These are phyloP conservation scores for Hirsutella minnesotensis DNA, from an alignment of 2,329 filamentous ascomycete genomes.

Conservation along the genomic window DNA sequence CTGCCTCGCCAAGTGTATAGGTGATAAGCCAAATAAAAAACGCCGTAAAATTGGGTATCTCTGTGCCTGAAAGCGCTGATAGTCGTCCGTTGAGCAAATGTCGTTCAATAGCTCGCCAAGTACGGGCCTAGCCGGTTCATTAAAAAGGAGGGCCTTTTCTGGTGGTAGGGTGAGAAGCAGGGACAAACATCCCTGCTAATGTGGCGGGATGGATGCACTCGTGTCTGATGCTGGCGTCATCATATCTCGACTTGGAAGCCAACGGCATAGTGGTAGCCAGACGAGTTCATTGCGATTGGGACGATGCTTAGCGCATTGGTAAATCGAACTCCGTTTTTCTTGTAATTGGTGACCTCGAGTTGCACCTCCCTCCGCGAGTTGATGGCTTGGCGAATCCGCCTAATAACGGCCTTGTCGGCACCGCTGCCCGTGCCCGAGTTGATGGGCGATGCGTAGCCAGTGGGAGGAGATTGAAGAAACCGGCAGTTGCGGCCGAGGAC, in stretches of 20 bases:
- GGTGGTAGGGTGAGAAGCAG: too few species aligned
- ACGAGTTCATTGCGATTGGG: constrained; percentile 57
- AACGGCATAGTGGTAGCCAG: constrained; percentile 59
- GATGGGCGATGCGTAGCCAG: constrained; percentile 13
- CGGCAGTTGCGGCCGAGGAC: constrained; percentile 73
- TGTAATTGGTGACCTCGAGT: constrained; percentile 60
- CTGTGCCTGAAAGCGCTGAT: constrained; percentile 1
- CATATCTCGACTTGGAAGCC: constrained; percentile 67
- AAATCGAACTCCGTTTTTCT: constrained; percentile 67
- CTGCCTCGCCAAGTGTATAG: neutral
- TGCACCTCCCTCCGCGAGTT: constrained; percentile 33
- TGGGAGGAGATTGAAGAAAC: constrained; percentile 68
- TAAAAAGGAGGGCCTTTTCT: too few species aligned
- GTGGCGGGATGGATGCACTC: too few species aligned
- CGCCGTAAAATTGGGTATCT: constrained; percentile 3
- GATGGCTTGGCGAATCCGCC: constrained; percentile 36
- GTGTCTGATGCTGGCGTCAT: constrained; percentile 2
- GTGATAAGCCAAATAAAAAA: too few species aligned
- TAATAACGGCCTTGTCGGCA: constrained; percentile 39
- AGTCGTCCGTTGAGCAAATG: neutral
- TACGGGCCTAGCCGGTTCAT: too few species aligned
- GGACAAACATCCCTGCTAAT: too few species aligned
- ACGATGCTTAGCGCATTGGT: constrained; percentile 81
- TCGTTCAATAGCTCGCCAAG: too few species aligned
- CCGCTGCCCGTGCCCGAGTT: constrained; percentile 2